phyloP scores from a whole-genome alignment of 2,329 filamentous ascomycete genomes.

The Polytolypa hystricis region DNA sequence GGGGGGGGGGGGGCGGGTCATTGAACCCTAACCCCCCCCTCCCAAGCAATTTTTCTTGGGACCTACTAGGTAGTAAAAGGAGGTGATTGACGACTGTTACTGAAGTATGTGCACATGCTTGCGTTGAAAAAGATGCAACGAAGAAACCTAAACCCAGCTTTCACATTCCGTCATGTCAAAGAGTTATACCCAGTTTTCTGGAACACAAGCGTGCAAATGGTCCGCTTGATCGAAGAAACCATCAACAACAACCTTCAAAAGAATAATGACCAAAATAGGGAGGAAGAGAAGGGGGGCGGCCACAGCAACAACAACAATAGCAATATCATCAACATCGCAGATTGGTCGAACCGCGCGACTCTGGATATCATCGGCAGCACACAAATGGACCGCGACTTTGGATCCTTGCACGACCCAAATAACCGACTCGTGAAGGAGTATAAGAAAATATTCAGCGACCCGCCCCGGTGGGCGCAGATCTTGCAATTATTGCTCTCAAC shows the following conservation, averaged over 20 bases:
- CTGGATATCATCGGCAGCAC: constrained; percentile 67
- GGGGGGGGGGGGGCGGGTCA: no score
- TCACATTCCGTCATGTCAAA: constrained; percentile 76
- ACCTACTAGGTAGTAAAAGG: no score
- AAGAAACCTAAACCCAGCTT: constrained; percentile 69
- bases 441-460: constrained; percentile 16
- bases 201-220: constrained; percentile 60
- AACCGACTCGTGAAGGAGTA: constrained; percentile 43
- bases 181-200: constrained; percentile 77
- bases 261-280: neutral
- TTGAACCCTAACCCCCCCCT: no score
- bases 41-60: no score
- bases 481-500: constrained; percentile 45
- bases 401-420: constrained; percentile 49
- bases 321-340: constrained; percentile 44
- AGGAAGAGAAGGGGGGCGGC: no score
- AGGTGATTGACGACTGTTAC: no score
- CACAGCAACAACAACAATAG: no score
- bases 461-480: constrained; percentile 1
- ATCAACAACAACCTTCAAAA: constrained; percentile 24
- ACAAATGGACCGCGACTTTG: constrained; percentile 61
- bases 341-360: constrained; percentile 57
- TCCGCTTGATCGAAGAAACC: constrained; percentile 45
- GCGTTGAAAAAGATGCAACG: constrained; percentile 51
- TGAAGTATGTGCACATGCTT: no score